phyloP scores from a whole-genome alignment of 805 yeast genomes.

The Cyberlindnera xylosilytica region DNA sequence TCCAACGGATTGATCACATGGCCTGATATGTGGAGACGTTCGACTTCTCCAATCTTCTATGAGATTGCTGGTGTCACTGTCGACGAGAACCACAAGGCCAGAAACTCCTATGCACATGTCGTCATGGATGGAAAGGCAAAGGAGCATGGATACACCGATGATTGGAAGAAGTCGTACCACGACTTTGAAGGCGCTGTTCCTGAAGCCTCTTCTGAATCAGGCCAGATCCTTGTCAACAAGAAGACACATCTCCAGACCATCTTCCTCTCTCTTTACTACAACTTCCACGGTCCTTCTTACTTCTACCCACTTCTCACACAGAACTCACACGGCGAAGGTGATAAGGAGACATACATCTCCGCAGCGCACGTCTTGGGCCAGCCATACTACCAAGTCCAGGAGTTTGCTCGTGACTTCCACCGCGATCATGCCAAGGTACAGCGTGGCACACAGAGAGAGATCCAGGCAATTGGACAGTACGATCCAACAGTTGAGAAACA shows the following conservation, averaged over 20 bases:
- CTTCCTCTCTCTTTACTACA: constrained; percentile 52
- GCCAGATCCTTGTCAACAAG: constrained; percentile 54
- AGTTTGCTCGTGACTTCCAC: constrained; percentile 17
- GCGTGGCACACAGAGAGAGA: constrained; percentile 22
- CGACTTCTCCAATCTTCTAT: constrained; percentile 56
- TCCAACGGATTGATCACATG: constrained; percentile 47
- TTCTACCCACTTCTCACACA: constrained; percentile 62
- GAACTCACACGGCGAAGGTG: constrained; percentile 66
- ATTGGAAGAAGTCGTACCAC: constrained; percentile 19
- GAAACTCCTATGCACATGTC: constrained; percentile 26
- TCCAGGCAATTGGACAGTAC: constrained; percentile 35
- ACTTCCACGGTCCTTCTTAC: constrained; percentile 53
- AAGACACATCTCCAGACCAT: constrained; percentile 48
- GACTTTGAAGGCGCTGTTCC: constrained; percentile 54
- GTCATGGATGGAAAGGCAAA: constrained; percentile 16
- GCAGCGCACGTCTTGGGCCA: constrained; percentile 48
- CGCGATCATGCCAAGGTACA: constrained; percentile 9
- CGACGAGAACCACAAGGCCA: constrained; percentile 32
- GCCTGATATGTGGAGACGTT: constrained; percentile 68
- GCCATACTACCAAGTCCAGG: constrained; percentile 43
- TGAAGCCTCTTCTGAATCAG: constrained; percentile 58
- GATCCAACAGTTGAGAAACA: constrained; percentile 30
- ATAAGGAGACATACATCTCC: constrained; percentile 60
- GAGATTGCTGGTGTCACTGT: constrained; percentile 44
- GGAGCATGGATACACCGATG: constrained; percentile 8